Evolutionary conservation across 2,329 filamentous ascomycete genomes (phyloP).

Genomic region (Nigrograna mackinnonii): DNA sequence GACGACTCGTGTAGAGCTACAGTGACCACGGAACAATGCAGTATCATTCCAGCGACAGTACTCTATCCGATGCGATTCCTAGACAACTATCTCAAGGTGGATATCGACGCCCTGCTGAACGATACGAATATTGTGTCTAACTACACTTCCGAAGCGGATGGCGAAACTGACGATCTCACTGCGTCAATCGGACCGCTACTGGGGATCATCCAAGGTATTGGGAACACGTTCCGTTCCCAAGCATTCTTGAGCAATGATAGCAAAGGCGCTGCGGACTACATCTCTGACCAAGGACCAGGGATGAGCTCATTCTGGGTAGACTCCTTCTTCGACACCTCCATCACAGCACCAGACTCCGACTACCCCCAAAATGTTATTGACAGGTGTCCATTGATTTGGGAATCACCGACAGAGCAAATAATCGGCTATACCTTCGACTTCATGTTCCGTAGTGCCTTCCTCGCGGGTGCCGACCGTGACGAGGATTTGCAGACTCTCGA

Average conservation of each 20-base stretch:
- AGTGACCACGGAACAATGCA: slow-evolving; percentile 12
- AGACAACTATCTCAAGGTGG: slow-evolving; percentile 5
- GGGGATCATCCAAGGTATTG: slow-evolving; percentile 5
- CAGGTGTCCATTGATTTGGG: slow-evolving; percentile 11
- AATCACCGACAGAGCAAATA: slow-evolving; percentile 6
- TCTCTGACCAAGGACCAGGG: background rate
- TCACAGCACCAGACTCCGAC: background rate
- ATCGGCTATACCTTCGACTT: slow-evolving; percentile 7
- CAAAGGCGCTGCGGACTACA: background rate
- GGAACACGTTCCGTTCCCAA: slow-evolving; percentile 1
- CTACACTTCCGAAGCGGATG: slow-evolving; percentile 10
- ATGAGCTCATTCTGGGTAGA: slow-evolving; percentile 1
- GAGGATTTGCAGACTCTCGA: slow-evolving; percentile 9
- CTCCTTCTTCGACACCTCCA: slow-evolving; percentile 5
- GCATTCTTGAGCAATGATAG: slow-evolving; percentile 3
- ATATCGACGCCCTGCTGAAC: slow-evolving; percentile 2
- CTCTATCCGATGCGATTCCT: slow-evolving; percentile 12
- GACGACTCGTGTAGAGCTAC: slow-evolving; percentile 11
- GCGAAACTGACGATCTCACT: background rate
- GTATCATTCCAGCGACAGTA: slow-evolving; percentile 15
- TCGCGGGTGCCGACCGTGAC: background rate
- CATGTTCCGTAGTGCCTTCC: slow-evolving; percentile 11
- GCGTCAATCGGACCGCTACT: slow-evolving; percentile 5
- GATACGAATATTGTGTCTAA: slow-evolving; percentile 9
- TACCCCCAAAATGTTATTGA: background rate